These are phyloP conservation scores for Sergeia podlipaevii DNA, from an alignment of 208 protist species.

Conservation along the genomic window DNA sequence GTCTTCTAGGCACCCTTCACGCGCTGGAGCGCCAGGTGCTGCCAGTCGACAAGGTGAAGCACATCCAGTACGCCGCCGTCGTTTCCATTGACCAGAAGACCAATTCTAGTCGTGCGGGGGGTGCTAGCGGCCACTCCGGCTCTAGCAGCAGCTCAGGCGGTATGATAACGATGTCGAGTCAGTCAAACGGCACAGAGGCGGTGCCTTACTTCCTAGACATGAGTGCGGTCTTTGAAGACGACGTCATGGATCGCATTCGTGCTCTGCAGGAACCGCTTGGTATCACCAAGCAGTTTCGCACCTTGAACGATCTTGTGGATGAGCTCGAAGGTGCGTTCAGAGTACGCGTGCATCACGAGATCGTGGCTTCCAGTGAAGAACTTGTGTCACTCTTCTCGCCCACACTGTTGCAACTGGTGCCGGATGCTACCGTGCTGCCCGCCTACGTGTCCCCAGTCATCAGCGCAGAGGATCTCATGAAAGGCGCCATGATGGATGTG, in stretches of 20 bases:
- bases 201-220: slow-evolving; percentile 79
- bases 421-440: slow-evolving; percentile 74
- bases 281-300: slow-evolving; percentile 65
- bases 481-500: slow-evolving; percentile 48
- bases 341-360: slow-evolving; percentile 66
- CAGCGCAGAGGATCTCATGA: slow-evolving; percentile 62
- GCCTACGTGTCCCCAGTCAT: slow-evolving; percentile 59
- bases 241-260: slow-evolving; percentile 60
- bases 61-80: slow-evolving; percentile 70
- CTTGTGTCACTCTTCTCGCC: slow-evolving; percentile 74
- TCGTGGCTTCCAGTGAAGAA: slow-evolving; percentile 65
- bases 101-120: neutral
- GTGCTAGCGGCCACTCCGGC: neutral
- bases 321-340: slow-evolving; percentile 45
- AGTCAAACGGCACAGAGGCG: slow-evolving; percentile 7
- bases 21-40: slow-evolving; percentile 60
- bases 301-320: slow-evolving; percentile 67
- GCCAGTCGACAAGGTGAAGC: slow-evolving; percentile 48
- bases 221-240: slow-evolving; percentile 63
- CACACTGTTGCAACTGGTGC: slow-evolving; percentile 78
- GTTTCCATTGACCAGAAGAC: slow-evolving; percentile 60
- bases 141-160: neutral
- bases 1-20: slow-evolving; percentile 76
- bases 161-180: neutral
- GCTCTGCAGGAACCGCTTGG: slow-evolving; percentile 54